Base-by-base conservation (phyloP, 192 early-diverging fungal species). In the Oehlia diaphana region DNA sequence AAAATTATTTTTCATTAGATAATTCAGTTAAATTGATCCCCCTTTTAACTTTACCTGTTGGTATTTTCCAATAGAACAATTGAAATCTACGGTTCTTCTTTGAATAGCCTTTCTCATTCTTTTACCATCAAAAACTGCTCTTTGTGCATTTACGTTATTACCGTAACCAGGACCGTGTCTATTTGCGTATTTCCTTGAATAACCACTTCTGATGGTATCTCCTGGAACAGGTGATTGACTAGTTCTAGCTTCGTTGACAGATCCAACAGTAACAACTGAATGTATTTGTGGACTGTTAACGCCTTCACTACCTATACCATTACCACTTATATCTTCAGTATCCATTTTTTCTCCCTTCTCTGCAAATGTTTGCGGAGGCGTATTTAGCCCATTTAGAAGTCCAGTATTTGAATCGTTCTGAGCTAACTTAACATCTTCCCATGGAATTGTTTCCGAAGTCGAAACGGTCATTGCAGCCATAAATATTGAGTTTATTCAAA, bases 11-110 rank as follows among this genome's bases (percentile, higher is more conserved):
- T 53, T 8, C 31, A 28, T 50, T 49, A 26, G 16, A 6, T 58
- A 58, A 58, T 21, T 16, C 53, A 64, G 66, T 23, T 37, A 53
- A 74, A 61, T 42, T 42, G 39, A 47, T 47, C 10, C 12, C 1
- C 44, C 10, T 9, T 49, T 66, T 63, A 13, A 31, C 68, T 78
- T 19, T 87, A 95, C 91, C 88, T 95, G 90, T 62, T 94, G 84
- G 77, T 93, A 92, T 75, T 92, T 89, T 61, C 92, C 90, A 14
- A 96, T 88, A 33, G 93, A 89, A 23, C 94, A 89, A 78, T 96
- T 95, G 83, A 95, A 97, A 84, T 99, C 98, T 21, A 99, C 93
- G 0, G 98, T 99, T 13, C 94, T 88, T 65, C 98, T 87, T 84
- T 98, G 95, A 78, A 97, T 93, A 14, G 94, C 95, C 82, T 95